phyloP scores from a whole-genome alignment of 768 basidiomycete genomes.

The Boletus edulis region DNA sequence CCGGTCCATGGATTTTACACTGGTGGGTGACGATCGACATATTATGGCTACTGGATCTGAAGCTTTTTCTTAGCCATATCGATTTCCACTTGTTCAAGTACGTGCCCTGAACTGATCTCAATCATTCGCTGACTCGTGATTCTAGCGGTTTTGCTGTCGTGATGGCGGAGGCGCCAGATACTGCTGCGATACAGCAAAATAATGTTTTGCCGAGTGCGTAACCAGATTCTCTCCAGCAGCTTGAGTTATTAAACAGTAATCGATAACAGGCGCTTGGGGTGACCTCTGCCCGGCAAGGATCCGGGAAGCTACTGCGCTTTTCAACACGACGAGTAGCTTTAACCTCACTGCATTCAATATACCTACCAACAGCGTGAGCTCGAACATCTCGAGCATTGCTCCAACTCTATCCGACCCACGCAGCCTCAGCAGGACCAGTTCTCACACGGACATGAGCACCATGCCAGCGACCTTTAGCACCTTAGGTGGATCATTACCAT shows the following conservation, averaged over 20 bases:
- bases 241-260: not conserved
- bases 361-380: not conserved
- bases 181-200: slow-evolving; percentile 17
- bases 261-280: slow-evolving; percentile 16
- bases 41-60: not conserved
- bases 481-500: not conserved
- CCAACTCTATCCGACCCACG: not conserved
- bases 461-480: slow-evolving; percentile 14
- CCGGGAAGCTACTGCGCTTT: slow-evolving; percentile 15
- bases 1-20: slow-evolving; percentile 59
- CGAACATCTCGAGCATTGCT: not conserved
- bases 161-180: slow-evolving; percentile 26
- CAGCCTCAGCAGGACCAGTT: slow-evolving; percentile 3
- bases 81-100: slow-evolving; percentile 31
- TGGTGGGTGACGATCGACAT: slow-evolving; percentile 22
- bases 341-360: slow-evolving; percentile 13
- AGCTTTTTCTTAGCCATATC: slow-evolving; percentile 23
- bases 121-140: slow-evolving; percentile 1
- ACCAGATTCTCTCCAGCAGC: not conserved
- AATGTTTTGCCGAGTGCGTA: slow-evolving; percentile 19
- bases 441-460: slow-evolving; percentile 15
- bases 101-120: not conserved
- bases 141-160: slow-evolving; percentile 32
- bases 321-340: slow-evolving; percentile 18
- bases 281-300: slow-evolving; percentile 19